Percentiles rank a stretch among this genome's conserved stretches.
phyloP scores from a whole-genome alignment of 225 moss, liverwort and hornwort genomes.

The Asterella californica region DNA sequence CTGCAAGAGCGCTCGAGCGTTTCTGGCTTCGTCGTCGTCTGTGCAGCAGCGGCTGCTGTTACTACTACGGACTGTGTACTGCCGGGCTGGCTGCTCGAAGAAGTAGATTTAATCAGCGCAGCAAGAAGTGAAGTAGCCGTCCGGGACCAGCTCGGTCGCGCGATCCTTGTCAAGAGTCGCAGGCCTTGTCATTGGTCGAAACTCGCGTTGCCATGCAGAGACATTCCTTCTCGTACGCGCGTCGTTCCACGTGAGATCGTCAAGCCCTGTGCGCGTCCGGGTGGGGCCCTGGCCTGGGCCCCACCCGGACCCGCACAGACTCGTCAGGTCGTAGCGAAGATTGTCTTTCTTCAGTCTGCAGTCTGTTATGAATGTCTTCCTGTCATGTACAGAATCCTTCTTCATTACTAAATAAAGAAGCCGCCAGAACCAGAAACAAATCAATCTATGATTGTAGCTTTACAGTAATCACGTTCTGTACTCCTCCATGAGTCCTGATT shows the following conservation, averaged over 20 bases:
- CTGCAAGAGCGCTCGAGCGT: not conserved
- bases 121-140: conserved; percentile 6
- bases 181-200: not conserved
- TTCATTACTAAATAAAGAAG: not conserved
- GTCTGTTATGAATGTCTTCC: not conserved
- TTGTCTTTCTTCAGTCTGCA: not conserved
- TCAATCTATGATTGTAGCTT: too few relatives aligned
- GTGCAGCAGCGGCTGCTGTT: not conserved
- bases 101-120: not conserved
- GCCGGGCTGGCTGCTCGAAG: not conserved
- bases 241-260: not conserved
- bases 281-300: not conserved
- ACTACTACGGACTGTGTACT: too few relatives aligned
- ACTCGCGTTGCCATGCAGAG: not conserved
- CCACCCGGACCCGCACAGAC: conserved; percentile 9
- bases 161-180: conserved; percentile 17
- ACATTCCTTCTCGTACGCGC: not conserved
- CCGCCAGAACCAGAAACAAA: not conserved
- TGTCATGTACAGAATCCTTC: not conserved
- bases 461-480: too few relatives aligned
- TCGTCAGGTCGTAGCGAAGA: not conserved
- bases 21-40: too few relatives aligned
- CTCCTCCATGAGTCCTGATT: too few relatives aligned
- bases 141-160: not conserved
- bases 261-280: not conserved